These are phyloP conservation scores for Boletus sp. DNA, from an alignment of 768 basidiomycete species.

Conservation along the genomic window DNA sequence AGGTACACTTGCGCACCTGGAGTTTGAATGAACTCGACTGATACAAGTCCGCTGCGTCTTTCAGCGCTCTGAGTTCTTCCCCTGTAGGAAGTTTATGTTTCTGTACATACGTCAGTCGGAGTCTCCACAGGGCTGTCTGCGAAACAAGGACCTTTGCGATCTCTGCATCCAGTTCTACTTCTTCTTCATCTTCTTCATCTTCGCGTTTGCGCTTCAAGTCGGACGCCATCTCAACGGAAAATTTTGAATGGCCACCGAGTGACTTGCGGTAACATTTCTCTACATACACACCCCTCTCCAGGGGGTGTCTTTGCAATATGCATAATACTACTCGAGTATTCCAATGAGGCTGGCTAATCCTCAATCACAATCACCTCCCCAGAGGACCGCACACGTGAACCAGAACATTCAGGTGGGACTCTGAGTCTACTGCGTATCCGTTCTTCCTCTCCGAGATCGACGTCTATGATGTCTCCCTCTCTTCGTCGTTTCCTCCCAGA, in stretches of 20 bases:
- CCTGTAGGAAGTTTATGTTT: conserved; percentile 57
- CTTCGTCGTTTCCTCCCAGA: conserved; percentile 37
- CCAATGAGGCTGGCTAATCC: conserved; percentile 22
- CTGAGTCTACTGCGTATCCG: conserved; percentile 21
- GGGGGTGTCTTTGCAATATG: background rate
- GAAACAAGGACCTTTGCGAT: conserved; percentile 14
- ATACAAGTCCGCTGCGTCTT: conserved; percentile 71
- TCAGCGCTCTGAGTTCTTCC: conserved; percentile 66
- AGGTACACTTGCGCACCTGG: conserved; percentile 48
- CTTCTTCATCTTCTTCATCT: conserved; percentile 1
- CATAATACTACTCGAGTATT: background rate
- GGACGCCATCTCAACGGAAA: conserved; percentile 18
- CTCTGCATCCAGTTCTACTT: background rate
- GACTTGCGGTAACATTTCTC: background rate
- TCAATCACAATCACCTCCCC: conserved; percentile 48
- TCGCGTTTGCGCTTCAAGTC: conserved; percentile 30
- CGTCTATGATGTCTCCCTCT: conserved; percentile 25
- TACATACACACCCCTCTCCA: conserved; percentile 14
- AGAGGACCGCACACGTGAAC: conserved; percentile 15
- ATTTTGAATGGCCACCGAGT: background rate
- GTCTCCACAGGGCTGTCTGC: background rate
- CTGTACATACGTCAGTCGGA: conserved; percentile 6
- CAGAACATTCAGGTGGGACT: conserved; percentile 8
- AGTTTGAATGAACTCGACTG: conserved; percentile 81
- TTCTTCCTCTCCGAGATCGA: conserved; percentile 31